phyloP scores from a whole-genome alignment of 495 filamentous ascomycete genomes.

The Aspergillus egyptiacus region DNA sequence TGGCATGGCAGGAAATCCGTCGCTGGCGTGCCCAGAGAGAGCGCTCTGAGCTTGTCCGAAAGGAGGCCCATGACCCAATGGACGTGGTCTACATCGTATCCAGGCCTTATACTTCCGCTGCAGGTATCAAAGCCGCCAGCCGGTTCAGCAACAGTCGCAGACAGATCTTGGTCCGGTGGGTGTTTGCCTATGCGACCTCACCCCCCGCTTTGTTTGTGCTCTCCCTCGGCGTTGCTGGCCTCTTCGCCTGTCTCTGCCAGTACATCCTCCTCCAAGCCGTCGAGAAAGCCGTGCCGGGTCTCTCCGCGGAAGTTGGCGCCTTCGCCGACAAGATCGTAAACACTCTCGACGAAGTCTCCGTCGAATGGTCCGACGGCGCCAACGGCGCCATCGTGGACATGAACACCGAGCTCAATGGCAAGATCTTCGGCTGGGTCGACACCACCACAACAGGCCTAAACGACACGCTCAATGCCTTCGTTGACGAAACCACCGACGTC shows the following conservation, averaged over 20 bases:
- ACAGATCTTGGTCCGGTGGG: constrained; percentile 74
- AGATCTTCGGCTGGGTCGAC: constrained; percentile 85
- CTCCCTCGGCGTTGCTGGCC: constrained; percentile 75
- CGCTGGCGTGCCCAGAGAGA: constrained; percentile 68
- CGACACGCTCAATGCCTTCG: constrained; percentile 75
- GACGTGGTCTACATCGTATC: constrained; percentile 87
- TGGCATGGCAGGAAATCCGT: constrained; percentile 74
- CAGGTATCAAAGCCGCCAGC: constrained; percentile 67
- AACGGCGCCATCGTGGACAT: constrained; percentile 66
- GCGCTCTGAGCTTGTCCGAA: constrained; percentile 59
- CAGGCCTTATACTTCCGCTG: constrained; percentile 61
- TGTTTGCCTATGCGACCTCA: constrained; percentile 79
- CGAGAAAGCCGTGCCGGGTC: constrained; percentile 66
- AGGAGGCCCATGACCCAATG: constrained; percentile 66
- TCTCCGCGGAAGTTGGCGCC: constrained; percentile 68
- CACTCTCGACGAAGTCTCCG: constrained; percentile 65
- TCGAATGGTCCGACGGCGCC: constrained; percentile 67
- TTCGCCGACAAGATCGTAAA: constrained; percentile 77
- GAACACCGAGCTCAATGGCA: constrained; percentile 68
- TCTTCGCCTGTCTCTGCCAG: constrained; percentile 81
- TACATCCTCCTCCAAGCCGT: constrained; percentile 69
- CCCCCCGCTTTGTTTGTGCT: constrained; percentile 81
- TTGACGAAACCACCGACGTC: constrained; percentile 62
- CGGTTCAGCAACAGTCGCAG: constrained; percentile 60
- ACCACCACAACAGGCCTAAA: constrained; percentile 77